Evolutionary conservation across 768 basidiomycete genomes (phyloP).

Genomic region (Tricholoma sp.): DNA sequence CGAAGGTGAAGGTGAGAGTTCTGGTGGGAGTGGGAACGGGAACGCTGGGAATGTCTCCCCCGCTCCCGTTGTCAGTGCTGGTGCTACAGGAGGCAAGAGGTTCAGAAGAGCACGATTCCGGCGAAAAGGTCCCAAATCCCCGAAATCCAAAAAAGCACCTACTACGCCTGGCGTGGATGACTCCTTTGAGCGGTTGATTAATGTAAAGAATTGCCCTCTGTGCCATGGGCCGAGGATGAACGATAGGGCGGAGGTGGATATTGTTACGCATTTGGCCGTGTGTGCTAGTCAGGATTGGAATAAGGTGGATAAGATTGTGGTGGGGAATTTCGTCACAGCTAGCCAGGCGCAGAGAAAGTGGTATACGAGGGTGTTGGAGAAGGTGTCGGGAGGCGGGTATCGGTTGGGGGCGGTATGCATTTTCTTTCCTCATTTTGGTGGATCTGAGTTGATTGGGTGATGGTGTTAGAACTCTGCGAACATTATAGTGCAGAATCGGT

Average conservation of each 20-base stretch:
- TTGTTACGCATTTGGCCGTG: conserved; percentile 94
- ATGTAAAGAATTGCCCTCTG: conserved; percentile 89
- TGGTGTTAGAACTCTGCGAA: conserved; percentile 85
- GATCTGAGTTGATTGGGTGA: conserved; percentile 1
- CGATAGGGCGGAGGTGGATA: conserved; percentile 87
- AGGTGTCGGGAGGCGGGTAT: conserved; percentile 85
- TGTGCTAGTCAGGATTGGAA: conserved; percentile 94
- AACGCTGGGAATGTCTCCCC: background rate
- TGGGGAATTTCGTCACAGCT: conserved; percentile 91
- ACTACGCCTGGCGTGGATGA: conserved; percentile 21
- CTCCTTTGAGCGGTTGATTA: conserved; percentile 81
- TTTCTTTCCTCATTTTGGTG: conserved; percentile 6
- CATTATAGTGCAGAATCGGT: conserved; percentile 93
- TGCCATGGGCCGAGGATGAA: conserved; percentile 86
- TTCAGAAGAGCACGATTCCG: conserved; percentile 13
- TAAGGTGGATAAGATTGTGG: conserved; percentile 82
- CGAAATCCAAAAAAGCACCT: conserved; percentile 11
- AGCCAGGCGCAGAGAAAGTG: conserved; percentile 96
- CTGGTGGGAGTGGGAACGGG: background rate
- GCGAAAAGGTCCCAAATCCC: conserved; percentile 12
- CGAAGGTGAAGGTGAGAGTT: no score
- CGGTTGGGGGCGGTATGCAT: conserved; percentile 77
- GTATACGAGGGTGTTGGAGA: conserved; percentile 86
- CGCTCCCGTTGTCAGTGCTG: conserved; percentile 10
- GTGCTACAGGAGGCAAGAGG: conserved; percentile 3